Evolutionary conservation across 306 rosid species (phyloP).

Genomic region (Quercus dentata): DNA sequence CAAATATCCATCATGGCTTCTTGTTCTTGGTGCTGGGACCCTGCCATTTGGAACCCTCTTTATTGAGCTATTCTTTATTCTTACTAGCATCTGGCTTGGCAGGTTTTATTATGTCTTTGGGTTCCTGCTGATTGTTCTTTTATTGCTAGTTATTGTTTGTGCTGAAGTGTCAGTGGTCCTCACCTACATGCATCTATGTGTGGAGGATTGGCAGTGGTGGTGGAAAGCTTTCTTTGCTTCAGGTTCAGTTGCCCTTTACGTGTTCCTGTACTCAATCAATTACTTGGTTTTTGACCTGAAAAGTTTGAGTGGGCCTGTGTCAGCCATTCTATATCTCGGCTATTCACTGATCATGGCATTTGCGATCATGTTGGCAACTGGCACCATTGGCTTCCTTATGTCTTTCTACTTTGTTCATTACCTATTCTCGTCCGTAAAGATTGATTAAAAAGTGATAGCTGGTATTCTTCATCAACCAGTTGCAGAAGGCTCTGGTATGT

Average conservation of each 20-base stretch:
- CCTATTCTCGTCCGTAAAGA: constrained; percentile 91
- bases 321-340: constrained; percentile 84
- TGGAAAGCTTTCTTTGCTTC: constrained; percentile 98
- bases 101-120: constrained; percentile 95
- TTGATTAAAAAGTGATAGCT: constrained; percentile 45
- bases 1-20: constrained; percentile 96
- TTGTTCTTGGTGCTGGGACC: constrained; percentile 94
- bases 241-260: constrained; percentile 85
- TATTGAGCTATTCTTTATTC: constrained; percentile 95
- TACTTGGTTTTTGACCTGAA: constrained; percentile 91
- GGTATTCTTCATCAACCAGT: constrained; percentile 28
- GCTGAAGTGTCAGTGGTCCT: constrained; percentile 98
- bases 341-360: constrained; percentile 90
- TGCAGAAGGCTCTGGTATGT: constrained; percentile 25
- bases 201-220: constrained; percentile 99
- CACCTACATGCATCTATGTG: constrained; percentile 97
- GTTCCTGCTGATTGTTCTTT: constrained; percentile 76
- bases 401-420: constrained; percentile 96
- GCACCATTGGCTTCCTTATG: constrained; percentile 80
- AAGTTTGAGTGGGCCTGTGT: constrained; percentile 95
- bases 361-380: constrained; percentile 92
- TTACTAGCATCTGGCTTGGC: constrained; percentile 98
- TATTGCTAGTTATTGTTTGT: constrained; percentile 72
- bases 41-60: constrained; percentile 97
- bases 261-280: constrained; percentile 89